A percentile compares a stretch with the other conserved stretches of the same genome.
Conservation (phyloP, 2,329 filamentous ascomycete species). For the Remersonia thermophila region DNA sequence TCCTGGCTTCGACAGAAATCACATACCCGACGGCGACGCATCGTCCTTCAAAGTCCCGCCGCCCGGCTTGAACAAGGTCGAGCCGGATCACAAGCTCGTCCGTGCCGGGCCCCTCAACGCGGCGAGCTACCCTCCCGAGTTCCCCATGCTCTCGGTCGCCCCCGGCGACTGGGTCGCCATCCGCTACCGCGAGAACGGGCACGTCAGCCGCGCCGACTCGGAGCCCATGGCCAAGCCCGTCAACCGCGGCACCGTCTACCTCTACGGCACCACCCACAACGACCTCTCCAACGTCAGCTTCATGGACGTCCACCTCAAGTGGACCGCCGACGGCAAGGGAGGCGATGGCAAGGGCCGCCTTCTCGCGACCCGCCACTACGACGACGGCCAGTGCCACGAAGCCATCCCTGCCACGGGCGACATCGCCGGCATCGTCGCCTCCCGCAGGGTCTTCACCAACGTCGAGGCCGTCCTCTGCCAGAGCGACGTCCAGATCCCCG, state of each 20-base stretch:
- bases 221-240: constrained; percentile 43
- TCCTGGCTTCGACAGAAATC: constrained; percentile 65
- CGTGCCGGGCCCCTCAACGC: constrained; percentile 42
- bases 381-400: constrained; percentile 86
- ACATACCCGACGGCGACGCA: constrained; percentile 46
- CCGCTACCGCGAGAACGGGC: constrained; percentile 63
- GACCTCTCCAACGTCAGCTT: constrained; percentile 32
- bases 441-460: constrained; percentile 45
- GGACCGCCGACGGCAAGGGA: constrained; percentile 70
- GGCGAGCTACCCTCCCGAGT: constrained; percentile 43
- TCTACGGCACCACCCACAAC: constrained; percentile 58
- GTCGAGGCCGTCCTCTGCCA: constrained; percentile 59
- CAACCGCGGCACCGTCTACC: constrained; percentile 59
- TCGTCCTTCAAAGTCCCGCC: constrained; percentile 33
- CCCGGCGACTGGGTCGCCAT: constrained; percentile 54
- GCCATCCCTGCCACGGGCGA: constrained; percentile 33
- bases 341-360: constrained; percentile 68
- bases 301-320: constrained; percentile 58
- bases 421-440: constrained; percentile 38
- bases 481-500: constrained; percentile 63
- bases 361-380: constrained; percentile 66
- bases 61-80: constrained; percentile 34
- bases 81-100: constrained; percentile 46
- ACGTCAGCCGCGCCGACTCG: constrained; percentile 49
- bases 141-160: constrained; percentile 48